phyloP scores from a whole-genome alignment of 352 stramenopile genomes.

The Blastocystis sp. region DNA sequence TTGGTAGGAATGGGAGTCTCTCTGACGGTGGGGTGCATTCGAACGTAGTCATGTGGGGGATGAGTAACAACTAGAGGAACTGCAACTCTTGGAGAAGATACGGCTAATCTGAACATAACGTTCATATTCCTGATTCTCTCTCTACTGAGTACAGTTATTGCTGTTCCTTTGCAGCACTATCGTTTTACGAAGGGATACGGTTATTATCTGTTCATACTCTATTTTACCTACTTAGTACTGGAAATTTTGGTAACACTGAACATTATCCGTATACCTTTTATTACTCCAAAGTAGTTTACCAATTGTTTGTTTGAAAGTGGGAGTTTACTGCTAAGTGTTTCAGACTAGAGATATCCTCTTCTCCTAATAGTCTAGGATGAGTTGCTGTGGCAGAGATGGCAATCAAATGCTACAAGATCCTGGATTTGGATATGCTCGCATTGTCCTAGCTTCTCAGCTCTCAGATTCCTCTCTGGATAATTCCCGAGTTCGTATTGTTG shows the following conservation, averaged over 20 bases:
- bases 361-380: no score
- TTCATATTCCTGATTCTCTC: constrained; percentile 64
- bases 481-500: constrained; percentile 18
- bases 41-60: not conserved
- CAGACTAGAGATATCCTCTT: no score
- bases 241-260: constrained; percentile 27
- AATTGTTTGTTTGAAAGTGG: not conserved
- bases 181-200: constrained; percentile 62
- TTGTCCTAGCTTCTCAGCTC: not conserved
- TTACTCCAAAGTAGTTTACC: constrained; percentile 22
- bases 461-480: not conserved
- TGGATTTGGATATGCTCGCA: not conserved
- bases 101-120: constrained; percentile 58
- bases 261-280: constrained; percentile 46
- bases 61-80: constrained; percentile 45
- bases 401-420: not conserved
- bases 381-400: not conserved
- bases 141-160: constrained; percentile 44
- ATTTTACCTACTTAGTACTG: constrained; percentile 60
- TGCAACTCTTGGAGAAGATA: constrained; percentile 49
- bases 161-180: not conserved
- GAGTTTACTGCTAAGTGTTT: no score
- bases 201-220: constrained; percentile 62
- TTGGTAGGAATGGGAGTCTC: constrained; percentile 65
- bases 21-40: constrained; percentile 59